Evolutionary conservation across 768 basidiomycete species (phyloP), one percentile per base, ranked within the genome.

Genomic region (Tricholoma bakamatsutake): DNA sequence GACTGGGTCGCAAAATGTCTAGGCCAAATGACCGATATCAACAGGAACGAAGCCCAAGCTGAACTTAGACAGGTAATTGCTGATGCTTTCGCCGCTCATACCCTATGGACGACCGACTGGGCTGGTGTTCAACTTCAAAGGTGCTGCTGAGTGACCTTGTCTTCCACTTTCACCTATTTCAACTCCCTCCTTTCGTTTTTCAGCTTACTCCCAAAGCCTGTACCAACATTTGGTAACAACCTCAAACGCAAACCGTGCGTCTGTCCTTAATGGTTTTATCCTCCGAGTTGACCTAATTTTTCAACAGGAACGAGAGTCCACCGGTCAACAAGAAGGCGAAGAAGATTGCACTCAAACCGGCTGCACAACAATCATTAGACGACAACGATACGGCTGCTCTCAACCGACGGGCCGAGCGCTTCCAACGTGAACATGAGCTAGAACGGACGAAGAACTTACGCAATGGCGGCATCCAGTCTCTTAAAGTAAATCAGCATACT

Each of bases 61-160:
- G 97, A 99, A 78, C 75, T 99, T 67, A 94, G 93, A 83, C 82
- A 90, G 85, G 89, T 93, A 81, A 97, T 99, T 71, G 88, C 90
- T 82, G 84, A 93, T 62, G 87, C 93, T 71, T 96, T 92, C 74
- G 79, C 84, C 59, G 79, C 84, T 66, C 85, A 90, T 68, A 81
- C 88, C 1, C 78, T 98, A 24, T 88, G 90, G 83, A 89, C 90
- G n/a, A 96, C 89, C 55, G 93, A 98, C 70, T 99, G 97, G 97
- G 74, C 80, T 9, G 86, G 81, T 31, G 81, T 94, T 33, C 89
- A 96, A 71, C 77, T 99, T 54, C 80, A 91, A 76, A 89, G 88
- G 95, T 94, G 65, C 66, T 66, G 66, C 56, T 31, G 21, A 56
- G n/a, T 50, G 8, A 42, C 40, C 40, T 42, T 21, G 47, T 47